phyloP scores from a whole-genome alignment of 495 filamentous ascomycete genomes.

The Aspergillus egyptiacus region DNA sequence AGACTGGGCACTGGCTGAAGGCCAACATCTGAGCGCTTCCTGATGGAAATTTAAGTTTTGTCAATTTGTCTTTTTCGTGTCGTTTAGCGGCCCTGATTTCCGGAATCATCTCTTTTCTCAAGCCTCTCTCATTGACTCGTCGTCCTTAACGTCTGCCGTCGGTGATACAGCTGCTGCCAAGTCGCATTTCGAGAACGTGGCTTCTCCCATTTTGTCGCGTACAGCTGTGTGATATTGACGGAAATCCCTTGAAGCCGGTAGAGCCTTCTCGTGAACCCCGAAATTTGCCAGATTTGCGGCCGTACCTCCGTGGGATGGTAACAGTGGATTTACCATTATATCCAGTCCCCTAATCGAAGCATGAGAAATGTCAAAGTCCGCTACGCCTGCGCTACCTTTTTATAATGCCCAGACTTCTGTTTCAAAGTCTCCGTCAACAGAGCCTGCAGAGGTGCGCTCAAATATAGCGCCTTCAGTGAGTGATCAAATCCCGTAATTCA shows the following conservation, averaged over 20 bases:
- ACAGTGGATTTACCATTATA: constrained; percentile 19
- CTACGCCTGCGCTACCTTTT: constrained; percentile 51
- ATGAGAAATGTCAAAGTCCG: constrained; percentile 59
- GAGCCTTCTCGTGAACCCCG: too few relatives aligned
- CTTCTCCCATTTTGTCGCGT: constrained; percentile 7
- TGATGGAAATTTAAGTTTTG: background rate
- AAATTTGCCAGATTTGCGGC: constrained; percentile 15
- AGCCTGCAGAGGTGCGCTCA: constrained; percentile 29
- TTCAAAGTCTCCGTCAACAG: constrained; percentile 32
- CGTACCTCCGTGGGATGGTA: constrained; percentile 30
- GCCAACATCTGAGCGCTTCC: background rate
- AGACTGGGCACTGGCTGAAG: background rate
- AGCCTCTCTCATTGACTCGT: background rate
- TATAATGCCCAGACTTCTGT: constrained; percentile 43
- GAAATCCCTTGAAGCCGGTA: background rate
- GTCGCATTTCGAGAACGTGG: constrained; percentile 29
- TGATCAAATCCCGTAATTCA: background rate
- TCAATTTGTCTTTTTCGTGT: background rate
- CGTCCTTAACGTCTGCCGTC: constrained; percentile 7
- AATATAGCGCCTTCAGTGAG: constrained; percentile 33
- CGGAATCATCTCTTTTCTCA: constrained; percentile 4
- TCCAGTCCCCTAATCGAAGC: constrained; percentile 23
- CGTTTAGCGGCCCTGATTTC: background rate
- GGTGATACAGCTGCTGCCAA: constrained; percentile 27
- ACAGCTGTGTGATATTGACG: background rate